These are phyloP conservation scores for Fusarium ambrosium DNA, from an alignment of 2,329 filamentous ascomycete species.

Conservation along the genomic window DNA sequence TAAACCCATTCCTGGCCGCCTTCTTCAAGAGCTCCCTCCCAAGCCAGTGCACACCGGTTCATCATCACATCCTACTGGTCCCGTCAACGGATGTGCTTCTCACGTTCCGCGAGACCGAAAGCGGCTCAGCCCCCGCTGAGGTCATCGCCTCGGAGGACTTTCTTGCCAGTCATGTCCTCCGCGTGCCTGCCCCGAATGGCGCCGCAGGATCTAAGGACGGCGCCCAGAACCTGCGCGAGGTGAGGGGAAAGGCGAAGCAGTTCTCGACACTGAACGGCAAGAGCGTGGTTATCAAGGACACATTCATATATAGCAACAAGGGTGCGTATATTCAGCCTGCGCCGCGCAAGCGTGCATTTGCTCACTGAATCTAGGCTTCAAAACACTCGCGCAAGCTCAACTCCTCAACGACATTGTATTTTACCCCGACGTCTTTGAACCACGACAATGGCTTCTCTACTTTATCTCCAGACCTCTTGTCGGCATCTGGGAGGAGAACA, in stretches of 20 bases:
- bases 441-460: slow-evolving; percentile 95
- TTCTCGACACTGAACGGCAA: slow-evolving; percentile 93
- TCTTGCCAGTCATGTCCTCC: slow-evolving; percentile 94
- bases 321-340: slow-evolving; percentile 63
- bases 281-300: slow-evolving; percentile 94
- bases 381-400: slow-evolving; percentile 89
- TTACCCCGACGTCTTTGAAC: slow-evolving; percentile 90
- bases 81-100: slow-evolving; percentile 93
- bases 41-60: slow-evolving; percentile 89
- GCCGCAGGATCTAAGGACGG: slow-evolving; percentile 69
- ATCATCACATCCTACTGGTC: slow-evolving; percentile 94
- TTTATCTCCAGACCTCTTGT: slow-evolving; percentile 93
- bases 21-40: slow-evolving; percentile 98
- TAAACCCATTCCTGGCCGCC: slow-evolving; percentile 98
- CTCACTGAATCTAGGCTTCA: slow-evolving; percentile 77
- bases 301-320: slow-evolving; percentile 95
- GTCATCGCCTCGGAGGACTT: slow-evolving; percentile 93
- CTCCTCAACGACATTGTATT: slow-evolving; percentile 86
- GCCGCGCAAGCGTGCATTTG: slow-evolving; percentile 17
- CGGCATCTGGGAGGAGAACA: slow-evolving; percentile 83
- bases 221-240: slow-evolving; percentile 80
- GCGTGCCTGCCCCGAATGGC: slow-evolving; percentile 73
- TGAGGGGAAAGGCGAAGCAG: slow-evolving; percentile 92
- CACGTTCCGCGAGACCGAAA: slow-evolving; percentile 88
- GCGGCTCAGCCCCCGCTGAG: slow-evolving; percentile 81